Evolutionary conservation across 495 filamentous ascomycete genomes (phyloP).

Genomic region (Trichoderma virens): DNA sequence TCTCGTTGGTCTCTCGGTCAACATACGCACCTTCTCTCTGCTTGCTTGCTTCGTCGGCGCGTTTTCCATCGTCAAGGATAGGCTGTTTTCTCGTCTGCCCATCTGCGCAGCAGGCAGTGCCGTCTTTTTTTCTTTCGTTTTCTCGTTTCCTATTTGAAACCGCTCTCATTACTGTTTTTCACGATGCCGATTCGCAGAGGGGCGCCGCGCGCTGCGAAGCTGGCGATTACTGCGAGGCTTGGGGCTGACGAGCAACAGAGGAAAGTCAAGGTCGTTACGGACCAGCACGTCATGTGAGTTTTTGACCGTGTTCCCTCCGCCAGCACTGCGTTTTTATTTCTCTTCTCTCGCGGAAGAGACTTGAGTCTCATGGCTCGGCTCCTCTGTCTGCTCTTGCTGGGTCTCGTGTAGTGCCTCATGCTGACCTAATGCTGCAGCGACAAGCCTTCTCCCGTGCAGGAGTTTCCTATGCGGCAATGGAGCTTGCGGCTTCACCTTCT

Average conservation of each 20-base stretch:
- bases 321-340: background rate
- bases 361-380: no score
- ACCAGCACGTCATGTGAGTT: slow-evolving; percentile 12
- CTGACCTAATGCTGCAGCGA: slow-evolving; percentile 33
- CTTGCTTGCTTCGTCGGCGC: no score
- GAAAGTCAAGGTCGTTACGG: slow-evolving; percentile 9
- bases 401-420: background rate
- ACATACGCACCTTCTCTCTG: no score
- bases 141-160: background rate
- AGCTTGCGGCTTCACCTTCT: slow-evolving; percentile 56
- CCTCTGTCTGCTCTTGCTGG: background rate
- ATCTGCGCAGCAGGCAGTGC: background rate
- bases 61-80: no score
- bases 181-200: slow-evolving; percentile 2
- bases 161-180: background rate
- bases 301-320: background rate
- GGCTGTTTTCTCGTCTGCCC: no score
- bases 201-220: background rate
- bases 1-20: no score
- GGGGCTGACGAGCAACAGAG: slow-evolving; percentile 4
- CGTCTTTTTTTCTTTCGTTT: background rate
- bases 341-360: background rate
- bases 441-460: slow-evolving; percentile 69
- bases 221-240: background rate
- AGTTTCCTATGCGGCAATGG: slow-evolving; percentile 83